These are phyloP conservation scores for Fraxinus paxiana DNA, from an alignment of 305 asterid species.

Conservation along the genomic window DNA sequence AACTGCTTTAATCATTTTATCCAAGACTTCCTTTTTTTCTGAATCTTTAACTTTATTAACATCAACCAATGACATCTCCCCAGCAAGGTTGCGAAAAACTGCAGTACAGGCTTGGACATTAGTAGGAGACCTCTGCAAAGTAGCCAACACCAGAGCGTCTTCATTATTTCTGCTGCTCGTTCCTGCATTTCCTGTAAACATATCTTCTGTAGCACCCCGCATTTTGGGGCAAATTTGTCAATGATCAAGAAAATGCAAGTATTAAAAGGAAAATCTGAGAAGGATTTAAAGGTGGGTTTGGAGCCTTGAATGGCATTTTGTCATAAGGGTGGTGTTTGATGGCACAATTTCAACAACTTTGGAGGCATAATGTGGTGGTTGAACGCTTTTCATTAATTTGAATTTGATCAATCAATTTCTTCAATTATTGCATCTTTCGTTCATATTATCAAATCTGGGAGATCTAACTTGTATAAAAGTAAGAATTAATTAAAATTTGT, in stretches of 20 bases:
- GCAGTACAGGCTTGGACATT: conserved; percentile 51
- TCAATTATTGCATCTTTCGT: neutral
- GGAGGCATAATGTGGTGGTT: conserved; percentile 44
- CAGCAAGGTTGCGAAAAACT: conserved; percentile 41
- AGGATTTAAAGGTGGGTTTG: conserved; percentile 33
- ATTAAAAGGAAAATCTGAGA: neutral
- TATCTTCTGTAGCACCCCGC: conserved; percentile 25
- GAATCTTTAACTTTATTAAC: conserved; percentile 43
- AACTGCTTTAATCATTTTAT: conserved; percentile 45
- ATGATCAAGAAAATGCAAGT: neutral
- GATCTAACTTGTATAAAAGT: neutral
- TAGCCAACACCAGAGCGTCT: conserved; percentile 54
- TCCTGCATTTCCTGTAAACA: conserved; percentile 33
- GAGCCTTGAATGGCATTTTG: conserved; percentile 18
- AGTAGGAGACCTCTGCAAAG: conserved; percentile 65
- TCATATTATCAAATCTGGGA: conserved; percentile 11
- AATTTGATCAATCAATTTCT: neutral
- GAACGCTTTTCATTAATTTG: conserved; percentile 31
- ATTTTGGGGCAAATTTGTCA: conserved; percentile 8
- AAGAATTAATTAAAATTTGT: conserved; percentile 15
- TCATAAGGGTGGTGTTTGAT: conserved; percentile 14
- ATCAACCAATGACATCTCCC: conserved; percentile 62
- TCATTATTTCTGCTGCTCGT: conserved; percentile 38
- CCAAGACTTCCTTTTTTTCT: conserved; percentile 54
- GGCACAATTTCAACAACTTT: conserved; percentile 38